Evolutionary conservation across 371 early-diverging fungal genomes (phyloP), one percentile per base, ranked within the genome.

Genomic region (Blastocladiella emersonii): DNA sequence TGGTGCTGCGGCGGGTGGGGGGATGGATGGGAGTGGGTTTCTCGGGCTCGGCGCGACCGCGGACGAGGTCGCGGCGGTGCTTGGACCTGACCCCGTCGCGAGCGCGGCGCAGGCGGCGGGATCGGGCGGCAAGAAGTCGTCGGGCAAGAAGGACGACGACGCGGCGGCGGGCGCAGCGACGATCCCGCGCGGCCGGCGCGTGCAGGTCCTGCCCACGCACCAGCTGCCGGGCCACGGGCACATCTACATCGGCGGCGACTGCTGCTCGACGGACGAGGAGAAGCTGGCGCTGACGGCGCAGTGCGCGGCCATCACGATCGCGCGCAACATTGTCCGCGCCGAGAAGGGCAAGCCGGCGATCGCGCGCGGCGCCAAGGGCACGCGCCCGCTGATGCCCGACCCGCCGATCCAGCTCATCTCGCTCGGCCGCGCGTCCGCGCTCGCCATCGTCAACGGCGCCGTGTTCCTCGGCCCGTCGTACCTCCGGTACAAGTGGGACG

Each of bases 161-260:
- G n/a, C n/a, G n/a, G n/a, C 78, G 2, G 56, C 63, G 32, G 67
- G 56, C 51, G 61, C 53, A 63, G 57, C 64, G 23, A 60, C 72
- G 48, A 65, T 75, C 64, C 15, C 34, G 21, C 61, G 62, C 35
- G 68, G 68, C 0, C 63, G 70, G 8, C 64, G 73, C 27, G 76
- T 87, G 57, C 68, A 74, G 10, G 83, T 86, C 43, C 71, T 70
- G 30, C 75, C 79, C 25, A 85, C 85, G 1, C 65, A 84, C 61
- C 87, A 87, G 66, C 51, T 87, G 45, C 74, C 71, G 17, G 76
- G 71, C n/a, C 76, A 82, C 34, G 71, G 73, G 1, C 76, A 82
- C 61, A 78, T 87, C 56, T 86, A 85, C 66, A 78, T 85, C 3
- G 82, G 84, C 1, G 87, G 87, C 2, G 87, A 87, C 63, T 81